Percentiles rank a stretch among this genome's conserved stretches.
phyloP scores from a whole-genome alignment of 2,329 filamentous ascomycete species.

The Lizonia empirigonia region DNA sequence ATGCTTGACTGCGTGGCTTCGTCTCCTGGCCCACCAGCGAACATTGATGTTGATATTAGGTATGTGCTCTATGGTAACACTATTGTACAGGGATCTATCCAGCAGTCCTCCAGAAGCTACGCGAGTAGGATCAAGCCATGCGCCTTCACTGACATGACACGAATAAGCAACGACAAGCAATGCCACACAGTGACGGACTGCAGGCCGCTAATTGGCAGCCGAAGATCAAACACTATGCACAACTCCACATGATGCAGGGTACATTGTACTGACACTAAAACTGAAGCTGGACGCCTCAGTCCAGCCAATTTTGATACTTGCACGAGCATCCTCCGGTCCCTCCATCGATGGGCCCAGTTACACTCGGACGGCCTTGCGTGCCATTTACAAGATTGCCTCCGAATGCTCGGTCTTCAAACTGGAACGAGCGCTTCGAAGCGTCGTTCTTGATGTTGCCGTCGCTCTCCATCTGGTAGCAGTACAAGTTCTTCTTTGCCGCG shows the following conservation, averaged over 20 bases:
- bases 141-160: slow-evolving; percentile 5
- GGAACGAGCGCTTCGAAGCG: slow-evolving; percentile 51
- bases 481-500: slow-evolving; percentile 60
- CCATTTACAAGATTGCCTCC: slow-evolving; percentile 60
- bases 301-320: slow-evolving; percentile 62
- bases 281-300: slow-evolving; percentile 1
- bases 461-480: slow-evolving; percentile 63
- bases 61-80: slow-evolving; percentile 16
- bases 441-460: slow-evolving; percentile 51
- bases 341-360: slow-evolving; percentile 59
- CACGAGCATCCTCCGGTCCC: slow-evolving; percentile 66
- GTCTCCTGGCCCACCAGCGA: not conserved
- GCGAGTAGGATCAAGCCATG: slow-evolving; percentile 5
- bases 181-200: slow-evolving; percentile 14
- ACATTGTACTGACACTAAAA: slow-evolving; percentile 14
- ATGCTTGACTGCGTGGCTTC: not conserved
- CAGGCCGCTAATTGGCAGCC: slow-evolving; percentile 16
- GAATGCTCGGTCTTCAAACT: slow-evolving; percentile 59
- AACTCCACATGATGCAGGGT: slow-evolving; percentile 22
- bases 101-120: slow-evolving; percentile 16
- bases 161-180: slow-evolving; percentile 15
- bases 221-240: slow-evolving; percentile 25
- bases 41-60: slow-evolving; percentile 22
- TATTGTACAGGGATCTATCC: slow-evolving; percentile 24
- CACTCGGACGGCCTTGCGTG: slow-evolving; percentile 51